phyloP scores from a whole-genome alignment of 441 rosid genomes.

The Macaranga tanarius region DNA sequence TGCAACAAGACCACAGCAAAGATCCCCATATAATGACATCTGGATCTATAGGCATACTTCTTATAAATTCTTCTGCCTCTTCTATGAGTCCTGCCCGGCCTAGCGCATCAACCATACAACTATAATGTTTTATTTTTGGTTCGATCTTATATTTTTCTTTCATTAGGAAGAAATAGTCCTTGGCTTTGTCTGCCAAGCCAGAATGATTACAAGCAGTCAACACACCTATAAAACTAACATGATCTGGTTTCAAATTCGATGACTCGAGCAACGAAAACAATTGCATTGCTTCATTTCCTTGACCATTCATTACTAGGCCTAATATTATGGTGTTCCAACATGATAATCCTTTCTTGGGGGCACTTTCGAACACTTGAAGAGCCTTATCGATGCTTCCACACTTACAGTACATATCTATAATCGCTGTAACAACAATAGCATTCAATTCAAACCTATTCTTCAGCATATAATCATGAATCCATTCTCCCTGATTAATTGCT shows the following conservation, averaged over 20 bases:
- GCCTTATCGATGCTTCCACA: constrained; percentile 59
- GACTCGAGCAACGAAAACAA: constrained; percentile 54
- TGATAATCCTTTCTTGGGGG: constrained; percentile 43
- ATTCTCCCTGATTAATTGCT: constrained; percentile 64
- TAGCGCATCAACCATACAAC: constrained; percentile 54
- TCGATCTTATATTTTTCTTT: constrained; percentile 41
- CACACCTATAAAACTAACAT: constrained; percentile 42
- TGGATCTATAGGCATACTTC: constrained; percentile 38
- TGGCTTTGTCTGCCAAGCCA: constrained; percentile 47
- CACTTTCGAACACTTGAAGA: constrained; percentile 40
- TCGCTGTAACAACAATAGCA: constrained; percentile 57
- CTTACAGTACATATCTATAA: constrained; percentile 76
- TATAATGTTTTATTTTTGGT: constrained; percentile 67
- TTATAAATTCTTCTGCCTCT: constrained; percentile 51
- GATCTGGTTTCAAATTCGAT: constrained; percentile 36
- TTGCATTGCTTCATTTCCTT: constrained; percentile 41
- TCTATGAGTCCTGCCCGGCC: constrained; percentile 46
- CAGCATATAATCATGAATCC: constrained; percentile 62
- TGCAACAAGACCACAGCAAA: constrained; percentile 44
- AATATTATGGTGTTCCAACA: constrained; percentile 66
- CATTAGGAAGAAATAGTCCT: constrained; percentile 46
- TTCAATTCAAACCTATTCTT: constrained; percentile 49
- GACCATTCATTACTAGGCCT: constrained; percentile 41
- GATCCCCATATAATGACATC: constrained; percentile 55
- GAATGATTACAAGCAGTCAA: constrained; percentile 49